phyloP scores from a whole-genome alignment of 2,329 filamentous ascomycete species.

The Drechslera avenae region DNA sequence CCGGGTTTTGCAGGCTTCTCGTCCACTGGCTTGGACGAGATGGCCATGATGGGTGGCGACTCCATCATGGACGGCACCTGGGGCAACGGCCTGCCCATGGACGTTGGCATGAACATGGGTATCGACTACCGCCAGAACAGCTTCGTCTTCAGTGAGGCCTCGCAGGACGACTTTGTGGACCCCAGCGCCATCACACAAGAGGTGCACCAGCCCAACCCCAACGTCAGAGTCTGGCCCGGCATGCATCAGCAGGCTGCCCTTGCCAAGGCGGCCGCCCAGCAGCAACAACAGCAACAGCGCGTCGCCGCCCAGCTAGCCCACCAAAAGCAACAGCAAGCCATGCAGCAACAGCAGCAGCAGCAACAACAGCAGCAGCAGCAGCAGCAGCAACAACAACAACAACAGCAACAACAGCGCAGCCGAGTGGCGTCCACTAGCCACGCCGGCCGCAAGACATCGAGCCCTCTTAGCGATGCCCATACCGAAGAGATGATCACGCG shows the following conservation, averaged over 20 bases:
- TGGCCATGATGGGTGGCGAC: constrained; percentile 58
- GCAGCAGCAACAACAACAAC: constrained; percentile 41
- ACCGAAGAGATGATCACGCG: constrained; percentile 91
- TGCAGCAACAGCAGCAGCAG: constrained; percentile 47
- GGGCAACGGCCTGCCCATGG: constrained; percentile 57
- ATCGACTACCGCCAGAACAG: constrained; percentile 60
- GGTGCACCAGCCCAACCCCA: constrained; percentile 49
- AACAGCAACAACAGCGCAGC: constrained; percentile 46
- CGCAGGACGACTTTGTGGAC: constrained; percentile 67
- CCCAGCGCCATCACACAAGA: constrained; percentile 74
- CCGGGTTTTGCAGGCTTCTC: constrained; percentile 55
- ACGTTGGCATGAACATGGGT: constrained; percentile 71
- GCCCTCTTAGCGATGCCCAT: constrained; percentile 52
- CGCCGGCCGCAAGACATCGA: constrained; percentile 44
- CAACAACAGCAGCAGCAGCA: constrained; percentile 51
- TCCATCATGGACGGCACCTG: constrained; percentile 62
- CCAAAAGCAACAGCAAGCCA: constrained; percentile 49
- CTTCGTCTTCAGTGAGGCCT: constrained; percentile 63
- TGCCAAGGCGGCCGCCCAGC: constrained; percentile 43
- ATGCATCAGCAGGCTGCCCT: constrained; percentile 86
- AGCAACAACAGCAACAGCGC: constrained; percentile 41
- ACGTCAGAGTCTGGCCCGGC: constrained; percentile 84
- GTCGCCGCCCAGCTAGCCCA: constrained; percentile 49
- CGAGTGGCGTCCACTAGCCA: constrained; percentile 28
- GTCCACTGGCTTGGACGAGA: constrained; percentile 71